phyloP scores from a whole-genome alignment of 2,329 filamentous ascomycete species.

The Raffaelea albimanens region DNA sequence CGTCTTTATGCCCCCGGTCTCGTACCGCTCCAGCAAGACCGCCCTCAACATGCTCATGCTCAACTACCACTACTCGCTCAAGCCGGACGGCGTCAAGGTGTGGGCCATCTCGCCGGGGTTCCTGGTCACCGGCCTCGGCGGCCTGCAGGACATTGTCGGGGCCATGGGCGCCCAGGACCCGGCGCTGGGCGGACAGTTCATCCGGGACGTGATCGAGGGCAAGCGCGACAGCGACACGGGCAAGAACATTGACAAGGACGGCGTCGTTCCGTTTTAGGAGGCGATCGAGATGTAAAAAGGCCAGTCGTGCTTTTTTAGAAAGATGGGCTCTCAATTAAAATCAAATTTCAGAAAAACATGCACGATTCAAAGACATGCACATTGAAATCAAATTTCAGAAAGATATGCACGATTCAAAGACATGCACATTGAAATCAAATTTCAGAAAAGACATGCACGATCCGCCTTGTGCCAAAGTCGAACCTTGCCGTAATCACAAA shows the following conservation, averaged over 20 bases:
- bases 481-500: too few species aligned
- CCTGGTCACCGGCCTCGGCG: constrained; percentile 35
- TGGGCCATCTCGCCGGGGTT: constrained; percentile 38
- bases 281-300: not conserved
- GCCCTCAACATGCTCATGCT: constrained; percentile 39
- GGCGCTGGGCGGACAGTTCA: constrained; percentile 21
- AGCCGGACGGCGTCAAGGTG: constrained; percentile 39
- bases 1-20: not conserved
- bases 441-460: too few species aligned
- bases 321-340: too few species aligned
- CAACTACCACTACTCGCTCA: constrained; percentile 30
- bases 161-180: constrained; percentile 13
- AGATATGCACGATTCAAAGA: too few species aligned
- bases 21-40: constrained; percentile 19
- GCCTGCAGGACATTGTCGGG: constrained; percentile 13
- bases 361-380: too few species aligned
- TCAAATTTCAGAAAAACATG: too few species aligned
- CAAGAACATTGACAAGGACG: not conserved
- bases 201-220: constrained; percentile 29
- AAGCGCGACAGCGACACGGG: constrained; percentile 20
- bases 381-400: too few species aligned
- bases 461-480: too few species aligned
- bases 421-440: too few species aligned
- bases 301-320: too few species aligned
- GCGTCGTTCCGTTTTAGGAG: constrained; percentile 4